phyloP scores from a whole-genome alignment of 2,329 filamentous ascomycete species.

The Elsinoe perseae region DNA sequence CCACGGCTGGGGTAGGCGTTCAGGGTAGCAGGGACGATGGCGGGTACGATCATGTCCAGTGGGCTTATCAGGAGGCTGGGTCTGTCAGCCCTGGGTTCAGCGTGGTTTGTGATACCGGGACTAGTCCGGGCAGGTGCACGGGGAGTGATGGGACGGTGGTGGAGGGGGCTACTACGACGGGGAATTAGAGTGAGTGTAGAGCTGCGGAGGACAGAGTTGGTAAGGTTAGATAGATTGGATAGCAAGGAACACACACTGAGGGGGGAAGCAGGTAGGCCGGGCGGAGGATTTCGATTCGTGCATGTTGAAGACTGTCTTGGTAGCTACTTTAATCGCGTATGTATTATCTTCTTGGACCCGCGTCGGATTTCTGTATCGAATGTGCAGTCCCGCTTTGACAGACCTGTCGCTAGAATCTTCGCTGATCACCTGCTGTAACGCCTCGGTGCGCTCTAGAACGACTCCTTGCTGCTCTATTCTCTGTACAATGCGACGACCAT shows the following conservation, averaged over 20 bases:
- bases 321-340: not conserved
- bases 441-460: too few relatives aligned
- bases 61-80: constrained; percentile 17
- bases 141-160: constrained; percentile 9
- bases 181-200: constrained; percentile 63
- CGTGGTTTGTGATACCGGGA: constrained; percentile 23
- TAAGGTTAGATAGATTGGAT: constrained; percentile 31
- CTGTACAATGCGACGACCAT: too few relatives aligned
- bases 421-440: too few relatives aligned
- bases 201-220: constrained; percentile 81
- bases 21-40: constrained; percentile 21
- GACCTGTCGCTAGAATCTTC: too few relatives aligned
- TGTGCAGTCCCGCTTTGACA: too few relatives aligned
- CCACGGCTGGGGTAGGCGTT: constrained; percentile 16
- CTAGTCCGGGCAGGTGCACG: constrained; percentile 18
- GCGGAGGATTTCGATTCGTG: not conserved
- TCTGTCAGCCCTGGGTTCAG: constrained; percentile 21
- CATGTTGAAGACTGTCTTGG: not conserved
- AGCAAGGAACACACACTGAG: too few relatives aligned
- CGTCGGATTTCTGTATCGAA: too few relatives aligned
- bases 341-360: not conserved
- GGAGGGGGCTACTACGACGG: constrained; percentile 51
- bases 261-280: not conserved
- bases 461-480: too few relatives aligned
- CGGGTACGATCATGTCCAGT: constrained; percentile 23